These are phyloP conservation scores for Paragyromitra xinjiangensis DNA, from an alignment of 495 filamentous ascomycete genomes.

Conservation along the genomic window DNA sequence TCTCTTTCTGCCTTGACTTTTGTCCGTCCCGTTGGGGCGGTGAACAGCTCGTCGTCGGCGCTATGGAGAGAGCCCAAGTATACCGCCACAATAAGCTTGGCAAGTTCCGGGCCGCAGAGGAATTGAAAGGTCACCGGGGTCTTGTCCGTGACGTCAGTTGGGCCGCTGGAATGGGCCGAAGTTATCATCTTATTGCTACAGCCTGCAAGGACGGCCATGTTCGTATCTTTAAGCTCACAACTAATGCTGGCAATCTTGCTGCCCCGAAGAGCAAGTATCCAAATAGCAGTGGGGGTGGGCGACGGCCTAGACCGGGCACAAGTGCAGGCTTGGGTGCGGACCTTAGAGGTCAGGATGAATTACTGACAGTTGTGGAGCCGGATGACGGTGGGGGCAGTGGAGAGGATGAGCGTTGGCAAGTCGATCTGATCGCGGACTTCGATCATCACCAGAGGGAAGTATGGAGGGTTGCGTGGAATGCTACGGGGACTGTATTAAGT, in stretches of 20 bases:
- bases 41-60: constrained; percentile 75
- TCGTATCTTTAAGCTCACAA: constrained; percentile 81
- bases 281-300: constrained; percentile 26
- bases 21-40: constrained; percentile 75
- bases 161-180: constrained; percentile 86
- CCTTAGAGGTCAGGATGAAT: constrained; percentile 59
- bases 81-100: constrained; percentile 70
- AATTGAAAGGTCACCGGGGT: constrained; percentile 72
- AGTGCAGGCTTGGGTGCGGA: constrained; percentile 66
- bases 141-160: constrained; percentile 92
- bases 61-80: constrained; percentile 79
- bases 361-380: constrained; percentile 31
- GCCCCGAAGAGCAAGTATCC: constrained; percentile 49
- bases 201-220: constrained; percentile 90
- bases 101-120: constrained; percentile 80
- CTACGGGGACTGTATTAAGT: constrained; percentile 68
- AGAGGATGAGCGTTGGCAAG: constrained; percentile 54
- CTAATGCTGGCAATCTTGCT: constrained; percentile 54
- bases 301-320: constrained; percentile 49
- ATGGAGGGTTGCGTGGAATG: constrained; percentile 70
- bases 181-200: constrained; percentile 89
- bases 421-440: constrained; percentile 65
- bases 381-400: constrained; percentile 15
- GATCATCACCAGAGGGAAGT: constrained; percentile 67
- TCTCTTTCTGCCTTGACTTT: constrained; percentile 82